Conservation (phyloP, 2,329 filamentous ascomycete genomes). For the Cladosporium austrohemisphaericum region DNA sequence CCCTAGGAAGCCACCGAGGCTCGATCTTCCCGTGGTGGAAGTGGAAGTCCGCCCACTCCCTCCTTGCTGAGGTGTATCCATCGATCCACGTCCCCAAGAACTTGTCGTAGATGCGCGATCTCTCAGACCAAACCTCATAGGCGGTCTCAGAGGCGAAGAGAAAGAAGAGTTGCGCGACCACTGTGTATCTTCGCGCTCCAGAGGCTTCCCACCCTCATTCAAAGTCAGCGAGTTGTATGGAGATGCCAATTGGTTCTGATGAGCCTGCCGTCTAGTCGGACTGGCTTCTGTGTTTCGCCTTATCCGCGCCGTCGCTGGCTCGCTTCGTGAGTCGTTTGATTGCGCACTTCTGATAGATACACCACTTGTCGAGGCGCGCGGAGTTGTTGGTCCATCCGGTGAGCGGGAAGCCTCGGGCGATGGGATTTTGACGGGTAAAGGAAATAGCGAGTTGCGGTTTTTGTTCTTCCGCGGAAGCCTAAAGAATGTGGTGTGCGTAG, state of each 20-base stretch:
- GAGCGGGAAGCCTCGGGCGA: conserved; percentile 45
- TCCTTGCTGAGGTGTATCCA: conserved; percentile 61
- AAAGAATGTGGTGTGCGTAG: conserved; percentile 69
- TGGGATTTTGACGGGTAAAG: conserved; percentile 72
- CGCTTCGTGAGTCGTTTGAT: conserved; percentile 6
- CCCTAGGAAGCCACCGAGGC: conserved; percentile 83
- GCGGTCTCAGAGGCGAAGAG: conserved; percentile 57
- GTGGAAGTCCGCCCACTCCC: conserved; percentile 67
- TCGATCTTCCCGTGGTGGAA: conserved; percentile 81
- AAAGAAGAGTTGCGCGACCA: conserved; percentile 63
- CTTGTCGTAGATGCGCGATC: conserved; percentile 87
- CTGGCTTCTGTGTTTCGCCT: conserved; percentile 28
- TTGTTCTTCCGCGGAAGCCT: conserved; percentile 72
- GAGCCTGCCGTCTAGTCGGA: conserved; percentile 22
- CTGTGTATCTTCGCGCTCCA: conserved; percentile 59
- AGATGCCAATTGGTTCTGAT: conserved; percentile 33
- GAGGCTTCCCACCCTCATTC: conserved; percentile 43
- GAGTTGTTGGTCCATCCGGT: conserved; percentile 35
- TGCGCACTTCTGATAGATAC: conserved; percentile 14
- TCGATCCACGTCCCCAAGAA: conserved; percentile 69
- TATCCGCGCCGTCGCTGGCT: background rate
- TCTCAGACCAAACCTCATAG: conserved; percentile 58
- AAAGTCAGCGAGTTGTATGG: conserved; percentile 44
- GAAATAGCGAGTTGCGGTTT: conserved; percentile 76
- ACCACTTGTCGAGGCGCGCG: conserved; percentile 28